These are phyloP conservation scores for Tuctoria greenei DNA, from an alignment of 176 grass and related monocot species.

Conservation along the genomic window DNA sequence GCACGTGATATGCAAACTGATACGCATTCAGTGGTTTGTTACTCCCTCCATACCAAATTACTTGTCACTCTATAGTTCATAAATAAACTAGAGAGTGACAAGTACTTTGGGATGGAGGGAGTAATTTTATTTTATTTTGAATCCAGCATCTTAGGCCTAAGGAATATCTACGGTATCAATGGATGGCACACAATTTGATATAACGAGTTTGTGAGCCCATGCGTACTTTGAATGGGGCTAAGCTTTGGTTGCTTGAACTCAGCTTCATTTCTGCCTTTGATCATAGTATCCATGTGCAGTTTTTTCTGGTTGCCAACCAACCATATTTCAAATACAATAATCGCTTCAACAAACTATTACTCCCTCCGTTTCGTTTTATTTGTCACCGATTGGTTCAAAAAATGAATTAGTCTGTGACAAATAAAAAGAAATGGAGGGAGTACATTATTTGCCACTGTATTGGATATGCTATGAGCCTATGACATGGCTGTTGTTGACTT, in stretches of 20 bases:
- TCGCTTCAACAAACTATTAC: conserved; percentile 15
- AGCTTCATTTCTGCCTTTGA: background rate
- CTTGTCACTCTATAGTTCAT: too few species aligned
- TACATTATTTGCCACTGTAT: background rate
- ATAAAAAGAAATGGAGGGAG: too few species aligned
- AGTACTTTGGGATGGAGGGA: too few species aligned
- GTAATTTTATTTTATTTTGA: background rate
- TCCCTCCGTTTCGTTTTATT: too few species aligned
- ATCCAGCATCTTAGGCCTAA: background rate
- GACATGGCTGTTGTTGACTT: too few species aligned
- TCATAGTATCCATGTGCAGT: conserved; percentile 14
- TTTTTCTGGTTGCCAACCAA: background rate
- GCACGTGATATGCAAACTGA: background rate
- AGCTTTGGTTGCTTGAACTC: background rate
- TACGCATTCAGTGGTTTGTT: background rate
- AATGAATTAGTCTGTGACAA: too few species aligned
- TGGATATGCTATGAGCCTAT: background rate
- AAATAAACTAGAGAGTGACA: too few species aligned
- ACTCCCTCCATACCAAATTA: too few species aligned
- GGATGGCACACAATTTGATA: background rate
- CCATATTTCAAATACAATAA: background rate
- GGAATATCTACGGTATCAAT: background rate
- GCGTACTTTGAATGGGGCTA: background rate
- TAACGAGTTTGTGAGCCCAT: background rate
- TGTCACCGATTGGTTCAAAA: too few species aligned